These are phyloP conservation scores for Fusarium sp. DNA, from an alignment of 2,329 filamentous ascomycete species.

Conservation along the genomic window DNA sequence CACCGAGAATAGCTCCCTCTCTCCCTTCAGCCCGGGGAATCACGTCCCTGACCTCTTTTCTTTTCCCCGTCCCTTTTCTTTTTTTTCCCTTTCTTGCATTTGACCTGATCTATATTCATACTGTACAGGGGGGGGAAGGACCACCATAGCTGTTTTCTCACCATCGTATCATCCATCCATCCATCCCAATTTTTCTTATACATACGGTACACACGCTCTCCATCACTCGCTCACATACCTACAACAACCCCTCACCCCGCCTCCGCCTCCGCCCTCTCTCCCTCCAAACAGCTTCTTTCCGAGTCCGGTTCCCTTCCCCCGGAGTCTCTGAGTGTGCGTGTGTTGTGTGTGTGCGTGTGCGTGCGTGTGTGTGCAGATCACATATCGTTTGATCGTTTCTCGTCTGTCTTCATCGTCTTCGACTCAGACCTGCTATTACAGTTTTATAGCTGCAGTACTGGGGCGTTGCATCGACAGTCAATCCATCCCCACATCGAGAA, in stretches of 20 bases:
- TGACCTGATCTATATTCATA: not conserved
- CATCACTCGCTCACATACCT: not conserved
- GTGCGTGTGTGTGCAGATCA: constrained; percentile 18
- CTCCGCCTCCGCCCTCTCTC: too few species aligned
- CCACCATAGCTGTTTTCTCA: constrained; percentile 6
- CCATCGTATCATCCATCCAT: constrained; percentile 12
- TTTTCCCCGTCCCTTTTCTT: constrained; percentile 17
- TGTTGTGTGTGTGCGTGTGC: not conserved
- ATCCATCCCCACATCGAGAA: not conserved
- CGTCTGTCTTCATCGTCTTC: constrained; percentile 1
- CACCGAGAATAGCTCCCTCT: not conserved
- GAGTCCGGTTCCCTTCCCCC: constrained; percentile 40
- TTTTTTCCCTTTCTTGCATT: constrained; percentile 4
- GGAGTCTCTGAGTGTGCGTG: constrained; percentile 6
- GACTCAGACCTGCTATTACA: not conserved
- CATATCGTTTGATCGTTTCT: constrained; percentile 23
- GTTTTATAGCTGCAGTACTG: not conserved
- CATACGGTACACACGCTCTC: constrained; percentile 9
- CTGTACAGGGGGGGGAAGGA: constrained; percentile 1
- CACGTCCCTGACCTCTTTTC: constrained; percentile 13
- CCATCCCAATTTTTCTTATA: constrained; percentile 12
- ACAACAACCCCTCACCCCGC: constrained; percentile 35
- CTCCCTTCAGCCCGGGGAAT: not conserved
- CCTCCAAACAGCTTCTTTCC: constrained; percentile 28
- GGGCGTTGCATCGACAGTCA: constrained; percentile 1